These are phyloP conservation scores for Nitzschia sp. DNA, from an alignment of 108 stramenopile species.

Conservation along the genomic window DNA sequence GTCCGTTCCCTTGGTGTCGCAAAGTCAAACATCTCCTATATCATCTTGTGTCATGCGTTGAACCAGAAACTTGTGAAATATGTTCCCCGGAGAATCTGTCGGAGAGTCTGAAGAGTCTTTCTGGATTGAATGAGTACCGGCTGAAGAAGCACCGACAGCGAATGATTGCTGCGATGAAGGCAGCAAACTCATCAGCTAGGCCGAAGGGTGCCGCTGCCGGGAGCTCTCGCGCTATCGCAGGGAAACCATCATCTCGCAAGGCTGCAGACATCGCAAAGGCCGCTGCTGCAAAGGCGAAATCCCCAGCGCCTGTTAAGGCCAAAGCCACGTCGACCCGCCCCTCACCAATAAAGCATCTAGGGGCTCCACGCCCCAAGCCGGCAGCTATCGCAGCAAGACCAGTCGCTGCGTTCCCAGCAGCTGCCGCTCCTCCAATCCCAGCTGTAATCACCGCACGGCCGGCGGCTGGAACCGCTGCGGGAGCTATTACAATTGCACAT, in stretches of 20 bases:
- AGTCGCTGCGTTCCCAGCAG: too few species aligned
- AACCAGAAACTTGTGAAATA: slow-evolving; percentile 55
- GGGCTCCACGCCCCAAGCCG: too few species aligned
- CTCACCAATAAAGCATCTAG: too few species aligned
- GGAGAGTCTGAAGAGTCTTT: slow-evolving; percentile 49
- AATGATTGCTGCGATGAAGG: slow-evolving; percentile 25
- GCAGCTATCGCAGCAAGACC: too few species aligned
- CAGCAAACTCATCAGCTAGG: not conserved
- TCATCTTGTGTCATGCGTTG: slow-evolving; percentile 78
- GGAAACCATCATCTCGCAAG: slow-evolving; percentile 1
- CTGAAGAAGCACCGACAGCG: slow-evolving; percentile 43
- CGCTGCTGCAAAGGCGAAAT: not conserved
- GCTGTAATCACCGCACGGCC: too few species aligned
- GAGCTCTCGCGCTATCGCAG: not conserved
- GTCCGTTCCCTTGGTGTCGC: slow-evolving; percentile 94
- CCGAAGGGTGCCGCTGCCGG: not conserved
- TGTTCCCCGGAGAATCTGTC: slow-evolving; percentile 60
- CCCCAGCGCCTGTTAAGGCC: too few species aligned
- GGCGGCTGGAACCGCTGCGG: too few species aligned
- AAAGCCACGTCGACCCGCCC: too few species aligned
- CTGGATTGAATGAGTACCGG: slow-evolving; percentile 65
- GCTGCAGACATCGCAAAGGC: not conserved
- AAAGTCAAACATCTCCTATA: slow-evolving; percentile 87
- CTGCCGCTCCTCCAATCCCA: too few species aligned
- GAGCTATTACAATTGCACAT: too few species aligned